These are phyloP conservation scores for Globisporangium viniferum DNA, from an alignment of 352 stramenopile species.

Conservation along the genomic window DNA sequence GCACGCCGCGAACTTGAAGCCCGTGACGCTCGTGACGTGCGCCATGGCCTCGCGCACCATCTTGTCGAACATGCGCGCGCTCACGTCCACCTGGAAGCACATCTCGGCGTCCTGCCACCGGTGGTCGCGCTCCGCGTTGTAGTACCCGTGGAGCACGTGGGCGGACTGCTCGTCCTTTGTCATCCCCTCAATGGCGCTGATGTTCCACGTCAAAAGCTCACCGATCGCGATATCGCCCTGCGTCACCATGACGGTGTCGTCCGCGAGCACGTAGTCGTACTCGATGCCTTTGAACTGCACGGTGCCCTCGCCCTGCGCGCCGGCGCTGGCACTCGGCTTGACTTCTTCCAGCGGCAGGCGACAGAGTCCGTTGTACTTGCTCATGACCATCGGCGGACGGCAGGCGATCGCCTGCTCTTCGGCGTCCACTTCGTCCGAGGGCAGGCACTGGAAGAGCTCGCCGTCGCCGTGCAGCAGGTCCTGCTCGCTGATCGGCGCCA, in stretches of 20 bases:
- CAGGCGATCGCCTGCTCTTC: slow-evolving; percentile 47
- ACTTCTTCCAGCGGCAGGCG: slow-evolving; percentile 68
- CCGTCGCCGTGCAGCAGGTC: slow-evolving; percentile 28
- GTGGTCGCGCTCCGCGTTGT: slow-evolving; percentile 72
- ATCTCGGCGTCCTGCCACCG: slow-evolving; percentile 59
- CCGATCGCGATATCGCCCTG: slow-evolving; percentile 78
- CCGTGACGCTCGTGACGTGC: slow-evolving; percentile 59
- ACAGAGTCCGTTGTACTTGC: slow-evolving; percentile 49
- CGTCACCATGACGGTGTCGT: slow-evolving; percentile 73
- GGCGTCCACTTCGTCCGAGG: slow-evolving; percentile 19
- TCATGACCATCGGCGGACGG: slow-evolving; percentile 37
- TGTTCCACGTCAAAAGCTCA: slow-evolving; percentile 40
- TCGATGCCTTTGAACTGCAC: slow-evolving; percentile 78
- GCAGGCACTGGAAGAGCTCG: slow-evolving; percentile 39
- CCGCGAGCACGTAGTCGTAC: slow-evolving; percentile 75
- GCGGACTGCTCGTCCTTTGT: slow-evolving; percentile 13
- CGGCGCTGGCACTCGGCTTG: neutral
- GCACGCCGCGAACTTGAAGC: slow-evolving; percentile 64
- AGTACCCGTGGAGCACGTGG: slow-evolving; percentile 71
- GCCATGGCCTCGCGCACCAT: slow-evolving; percentile 53
- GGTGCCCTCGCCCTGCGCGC: slow-evolving; percentile 17
- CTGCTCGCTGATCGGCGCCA: slow-evolving; percentile 24
- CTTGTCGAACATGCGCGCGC: slow-evolving; percentile 32
- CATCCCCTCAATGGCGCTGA: slow-evolving; percentile 1
- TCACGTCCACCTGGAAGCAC: slow-evolving; percentile 67